Evolutionary conservation across 2,329 filamentous ascomycete species (phyloP), one percentile per base, ranked within the genome.

Genomic region (Colletotrichum sublineola): DNA sequence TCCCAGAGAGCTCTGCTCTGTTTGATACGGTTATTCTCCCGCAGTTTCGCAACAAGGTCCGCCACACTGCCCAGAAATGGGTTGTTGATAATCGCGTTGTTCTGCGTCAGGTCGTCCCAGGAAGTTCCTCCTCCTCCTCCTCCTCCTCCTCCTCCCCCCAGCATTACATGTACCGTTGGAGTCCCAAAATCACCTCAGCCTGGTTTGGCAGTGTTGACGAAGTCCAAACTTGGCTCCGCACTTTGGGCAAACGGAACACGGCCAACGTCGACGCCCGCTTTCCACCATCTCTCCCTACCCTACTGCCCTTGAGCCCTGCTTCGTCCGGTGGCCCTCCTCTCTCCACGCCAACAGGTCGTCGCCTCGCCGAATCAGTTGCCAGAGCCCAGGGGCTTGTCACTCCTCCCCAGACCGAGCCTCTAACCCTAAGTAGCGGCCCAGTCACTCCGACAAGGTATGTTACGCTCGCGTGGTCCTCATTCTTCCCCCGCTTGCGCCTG

Each of bases 231-330:
- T 62, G 42, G 58, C 42, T 62, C 14, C 58, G 42, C 11, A 62
- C 42, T 18, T 42, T 62, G n/a, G 42, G 58, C 58, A 50, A 62
- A 31, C 58, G 58, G 3, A 62, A 62, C 14, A 62, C 58, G 14
- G n/a, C n/a, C 58, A 3, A 62, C 15, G 29, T 62, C 29, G 58
- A 62, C 12, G 42, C 58, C 8, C 42, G 58, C 9, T 62, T 62
- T 18, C 58, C 42, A 24, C 58, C 58, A 4, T 4, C 31, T n/a
- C 40, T 62, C 40, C 29, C 53, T n/a, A 15, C 53, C 29, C 5
- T 42, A 44, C 42, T 44, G 42, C 42, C 42, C 42, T 44, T 18
- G 5, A 31, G 0, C 18, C 53, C 53, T n/a, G 20, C 52, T 29
- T 18, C 12, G 52, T 55, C 52, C 36, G 36, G 36, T 38, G 36